Evolutionary conservation across 2,329 filamentous ascomycete species (phyloP), one percentile per base, ranked within the genome.

Genomic region (Calonectria hawksworthii): DNA sequence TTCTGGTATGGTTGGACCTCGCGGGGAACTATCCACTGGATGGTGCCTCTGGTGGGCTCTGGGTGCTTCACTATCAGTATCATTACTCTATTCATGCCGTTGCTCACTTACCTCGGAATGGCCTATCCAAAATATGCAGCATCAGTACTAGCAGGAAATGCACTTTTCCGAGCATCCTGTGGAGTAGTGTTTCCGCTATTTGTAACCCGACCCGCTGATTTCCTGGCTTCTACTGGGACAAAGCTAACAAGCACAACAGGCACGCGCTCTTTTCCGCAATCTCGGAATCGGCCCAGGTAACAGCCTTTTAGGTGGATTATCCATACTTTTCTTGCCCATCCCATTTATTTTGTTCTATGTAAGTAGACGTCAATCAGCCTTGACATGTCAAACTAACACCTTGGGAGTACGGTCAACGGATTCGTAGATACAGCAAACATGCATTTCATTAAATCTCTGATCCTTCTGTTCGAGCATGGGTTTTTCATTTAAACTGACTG

Each of bases 1-100:
- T 78, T 77, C 34, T 78, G 59, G 71, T 75, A 74, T 23, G 73
- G 75, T 1, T 78, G 75, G 71, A 36, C 74, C 3, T 68, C 71
- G 4, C 50, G 66, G 2, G 44, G 30, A 3, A 23, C 44, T 16
- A 64, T 76, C 8, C 75, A 76, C 23, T 77, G 71, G 74, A 73
- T 75, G 2, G 56, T 76, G 0, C 61, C 74, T 0, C 47, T 75
- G 0, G 52, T 73, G 26, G 75, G 69, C 9, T 74, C 63, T 1
- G 63, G 47, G 0, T 73, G 50, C 32, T 76, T 73, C 18, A 68
- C 68, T 0, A 64, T 69, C 1, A 56, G 75, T 21, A 51, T 41
- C 1, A 70, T 72, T 5, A 36, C 52, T 0, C 18, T 74, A 1
- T 76, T 78, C 18, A 75, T 68, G 1, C 41, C 68, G 1, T 36